A percentile compares a stretch with the other conserved stretches of the same genome.
These are phyloP conservation scores for Canavalia ensiformis DNA, from an alignment of 306 rosid genomes.

Conservation along the genomic window DNA sequence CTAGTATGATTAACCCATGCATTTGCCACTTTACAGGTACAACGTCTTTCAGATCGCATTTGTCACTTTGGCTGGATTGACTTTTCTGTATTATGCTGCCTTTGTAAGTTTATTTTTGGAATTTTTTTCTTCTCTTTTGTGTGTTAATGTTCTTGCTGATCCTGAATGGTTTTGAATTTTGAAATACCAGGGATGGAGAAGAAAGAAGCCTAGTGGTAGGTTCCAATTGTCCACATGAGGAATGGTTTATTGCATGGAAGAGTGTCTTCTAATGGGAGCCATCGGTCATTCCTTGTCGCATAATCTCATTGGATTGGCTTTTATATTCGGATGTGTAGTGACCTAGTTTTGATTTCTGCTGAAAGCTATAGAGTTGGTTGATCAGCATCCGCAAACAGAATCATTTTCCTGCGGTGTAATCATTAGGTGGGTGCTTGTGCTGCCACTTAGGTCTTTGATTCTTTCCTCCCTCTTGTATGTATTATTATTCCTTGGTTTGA, in stretches of 20 bases:
- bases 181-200: slow-evolving; percentile 92
- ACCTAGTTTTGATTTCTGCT: slow-evolving; percentile 59
- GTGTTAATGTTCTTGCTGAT: slow-evolving; percentile 32
- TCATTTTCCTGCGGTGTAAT: slow-evolving; percentile 49
- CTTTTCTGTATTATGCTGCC: slow-evolving; percentile 87
- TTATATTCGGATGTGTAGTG: slow-evolving; percentile 49
- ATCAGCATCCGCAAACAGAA: slow-evolving; percentile 52
- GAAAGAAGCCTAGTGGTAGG: slow-evolving; percentile 90
- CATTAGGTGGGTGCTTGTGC: slow-evolving; percentile 50
- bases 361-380: slow-evolving; percentile 59
- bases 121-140: neutral
- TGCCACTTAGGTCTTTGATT: slow-evolving; percentile 52
- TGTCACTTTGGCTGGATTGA: slow-evolving; percentile 84
- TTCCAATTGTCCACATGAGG: slow-evolving; percentile 89
- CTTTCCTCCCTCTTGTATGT: slow-evolving; percentile 62
- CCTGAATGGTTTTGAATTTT: slow-evolving; percentile 36
- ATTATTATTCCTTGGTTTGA: slow-evolving; percentile 58
- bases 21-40: slow-evolving; percentile 74
- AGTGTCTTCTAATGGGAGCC: slow-evolving; percentile 49
- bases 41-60: slow-evolving; percentile 95
- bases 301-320: slow-evolving; percentile 57
- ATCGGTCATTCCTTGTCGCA: slow-evolving; percentile 43
- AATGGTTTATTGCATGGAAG: slow-evolving; percentile 47
- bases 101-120: slow-evolving; percentile 68
- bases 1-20: slow-evolving; percentile 14